phyloP scores from a whole-genome alignment of 208 protist species.

The Trypanosoma platydactyli region DNA sequence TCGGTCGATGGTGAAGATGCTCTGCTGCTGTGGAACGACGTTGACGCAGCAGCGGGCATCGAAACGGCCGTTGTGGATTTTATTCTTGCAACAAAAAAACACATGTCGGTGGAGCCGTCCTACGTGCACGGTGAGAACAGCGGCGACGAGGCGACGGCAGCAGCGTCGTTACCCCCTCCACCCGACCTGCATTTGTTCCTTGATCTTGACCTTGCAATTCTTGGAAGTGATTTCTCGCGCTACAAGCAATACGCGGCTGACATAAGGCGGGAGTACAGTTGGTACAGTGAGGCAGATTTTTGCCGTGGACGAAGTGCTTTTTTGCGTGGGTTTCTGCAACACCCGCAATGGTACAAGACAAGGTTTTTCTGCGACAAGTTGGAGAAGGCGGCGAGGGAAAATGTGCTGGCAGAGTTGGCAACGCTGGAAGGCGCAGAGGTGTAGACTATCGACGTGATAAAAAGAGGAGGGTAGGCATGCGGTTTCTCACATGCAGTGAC shows the following conservation, averaged over 20 bases:
- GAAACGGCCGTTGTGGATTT: constrained; percentile 28
- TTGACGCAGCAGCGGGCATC: constrained; percentile 9
- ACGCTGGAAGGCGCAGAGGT: constrained; percentile 21
- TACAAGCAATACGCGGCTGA: constrained; percentile 46
- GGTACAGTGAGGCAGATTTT: constrained; percentile 44
- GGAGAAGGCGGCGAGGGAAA: constrained; percentile 51
- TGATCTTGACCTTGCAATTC: constrained; percentile 72
- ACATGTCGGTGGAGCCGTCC: constrained; percentile 37
- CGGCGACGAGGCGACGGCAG: background rate
- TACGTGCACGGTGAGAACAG: constrained; percentile 2
- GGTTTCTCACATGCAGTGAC: too few relatives aligned
- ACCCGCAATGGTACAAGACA: constrained; percentile 72
- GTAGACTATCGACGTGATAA: too few relatives aligned
- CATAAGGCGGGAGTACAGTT: constrained; percentile 64
- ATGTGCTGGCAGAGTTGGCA: constrained; percentile 42
- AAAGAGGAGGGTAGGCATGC: too few relatives aligned
- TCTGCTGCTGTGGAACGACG: constrained; percentile 21
- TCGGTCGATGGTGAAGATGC: background rate
- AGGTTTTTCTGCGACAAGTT: constrained; percentile 60
- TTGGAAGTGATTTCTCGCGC: constrained; percentile 37
- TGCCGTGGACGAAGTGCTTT: constrained; percentile 48
- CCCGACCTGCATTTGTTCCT: constrained; percentile 52
- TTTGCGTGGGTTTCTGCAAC: constrained; percentile 39
- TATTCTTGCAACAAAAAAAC: constrained; percentile 45
- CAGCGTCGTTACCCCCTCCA: background rate